Evolutionary conservation across 108 stramenopile species (phyloP).

Genomic region (Stephanodiscus triporus): DNA sequence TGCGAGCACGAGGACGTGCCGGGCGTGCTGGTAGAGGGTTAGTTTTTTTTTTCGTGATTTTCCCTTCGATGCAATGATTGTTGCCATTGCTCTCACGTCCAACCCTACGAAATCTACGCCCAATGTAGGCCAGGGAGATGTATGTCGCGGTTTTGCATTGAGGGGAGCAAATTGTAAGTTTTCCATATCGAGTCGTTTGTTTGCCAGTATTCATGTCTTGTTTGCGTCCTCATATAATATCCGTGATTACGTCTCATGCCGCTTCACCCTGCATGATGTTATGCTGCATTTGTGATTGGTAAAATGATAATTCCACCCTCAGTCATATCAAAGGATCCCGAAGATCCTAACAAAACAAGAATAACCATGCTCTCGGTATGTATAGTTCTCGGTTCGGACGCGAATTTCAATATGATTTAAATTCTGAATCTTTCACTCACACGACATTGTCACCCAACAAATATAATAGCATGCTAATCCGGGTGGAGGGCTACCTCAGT

Average conservation of each 20-base stretch:
- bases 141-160: slow-evolving; percentile 81
- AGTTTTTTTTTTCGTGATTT: neutral
- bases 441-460: too few species aligned
- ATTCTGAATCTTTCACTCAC: too few species aligned
- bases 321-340: slow-evolving; percentile 70
- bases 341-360: slow-evolving; percentile 79
- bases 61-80: neutral
- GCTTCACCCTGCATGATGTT: neutral
- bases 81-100: neutral
- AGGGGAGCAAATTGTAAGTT: slow-evolving; percentile 77
- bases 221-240: neutral
- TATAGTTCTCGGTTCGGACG: neutral
- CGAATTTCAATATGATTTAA: too few species aligned
- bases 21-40: slow-evolving; percentile 52
- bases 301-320: neutral
- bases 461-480: slow-evolving; percentile 62
- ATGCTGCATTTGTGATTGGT: slow-evolving; percentile 3
- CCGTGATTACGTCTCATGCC: neutral
- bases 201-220: neutral
- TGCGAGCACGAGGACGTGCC: slow-evolving; percentile 72
- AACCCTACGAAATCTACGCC: neutral
- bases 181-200: neutral
- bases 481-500: slow-evolving; percentile 63
- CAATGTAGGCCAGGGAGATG: slow-evolving; percentile 42
- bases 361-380: slow-evolving; percentile 44